Percentiles rank a stretch among this genome's conserved stretches.
phyloP scores from a whole-genome alignment of 768 basidiomycete genomes.

The Plicaturopsis crispa region DNA sequence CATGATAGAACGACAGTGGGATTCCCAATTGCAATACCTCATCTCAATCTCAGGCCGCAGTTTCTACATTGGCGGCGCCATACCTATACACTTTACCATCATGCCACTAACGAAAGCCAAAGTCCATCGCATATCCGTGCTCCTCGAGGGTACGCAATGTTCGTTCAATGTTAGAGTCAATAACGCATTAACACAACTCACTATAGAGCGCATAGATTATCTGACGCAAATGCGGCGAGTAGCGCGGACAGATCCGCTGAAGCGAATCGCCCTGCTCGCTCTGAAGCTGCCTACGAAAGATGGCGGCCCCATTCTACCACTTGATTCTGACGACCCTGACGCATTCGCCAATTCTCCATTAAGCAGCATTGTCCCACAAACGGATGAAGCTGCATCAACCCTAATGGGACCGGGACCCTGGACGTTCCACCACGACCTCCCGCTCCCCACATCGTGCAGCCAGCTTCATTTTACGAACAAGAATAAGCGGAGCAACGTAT shows the following conservation, averaged over 20 bases:
- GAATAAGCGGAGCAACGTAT: constrained; percentile 68
- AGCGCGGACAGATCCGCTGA: constrained; percentile 42
- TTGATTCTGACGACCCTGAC: constrained; percentile 39
- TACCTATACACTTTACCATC: constrained; percentile 53
- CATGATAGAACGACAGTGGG: constrained; percentile 60
- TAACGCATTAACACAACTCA: not conserved
- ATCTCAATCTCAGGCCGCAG: constrained; percentile 42
- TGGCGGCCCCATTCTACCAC: constrained; percentile 44
- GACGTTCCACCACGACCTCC: constrained; percentile 41
- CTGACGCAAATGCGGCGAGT: constrained; percentile 38
- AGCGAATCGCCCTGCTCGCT: constrained; percentile 38
- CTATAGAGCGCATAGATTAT: constrained; percentile 49
- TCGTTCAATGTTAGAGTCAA: not conserved
- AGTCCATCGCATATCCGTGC: constrained; percentile 44
- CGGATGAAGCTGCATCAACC: constrained; percentile 24
- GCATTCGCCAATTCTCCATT: constrained; percentile 42
- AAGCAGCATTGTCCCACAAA: constrained; percentile 23
- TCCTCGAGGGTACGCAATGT: constrained; percentile 46
- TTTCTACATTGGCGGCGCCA: constrained; percentile 49
- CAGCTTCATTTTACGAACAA: constrained; percentile 69
- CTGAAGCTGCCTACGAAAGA: constrained; percentile 27
- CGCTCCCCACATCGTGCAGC: constrained; percentile 38
- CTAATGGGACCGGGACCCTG: constrained; percentile 53
- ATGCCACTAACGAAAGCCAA: constrained; percentile 57
- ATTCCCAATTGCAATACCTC: constrained; percentile 50